These are phyloP conservation scores for Moricandia moricandioides DNA, from an alignment of 345 rosid species.

Conservation along the genomic window DNA sequence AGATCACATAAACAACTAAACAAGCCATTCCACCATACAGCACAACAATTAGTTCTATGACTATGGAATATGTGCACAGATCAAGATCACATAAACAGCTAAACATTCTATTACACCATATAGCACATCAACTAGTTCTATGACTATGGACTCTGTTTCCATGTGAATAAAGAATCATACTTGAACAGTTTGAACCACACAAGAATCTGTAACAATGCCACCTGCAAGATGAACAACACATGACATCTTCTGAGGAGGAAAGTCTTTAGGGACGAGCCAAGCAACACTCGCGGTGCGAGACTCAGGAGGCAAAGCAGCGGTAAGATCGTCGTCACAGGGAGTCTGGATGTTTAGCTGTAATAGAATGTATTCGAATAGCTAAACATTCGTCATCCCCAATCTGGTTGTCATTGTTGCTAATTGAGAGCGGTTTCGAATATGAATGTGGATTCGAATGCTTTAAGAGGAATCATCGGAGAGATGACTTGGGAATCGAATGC, in stretches of 20 bases:
- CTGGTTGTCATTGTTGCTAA: no score
- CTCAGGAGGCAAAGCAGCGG: constrained; percentile 84
- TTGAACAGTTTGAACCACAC: neutral
- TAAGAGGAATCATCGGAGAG: neutral
- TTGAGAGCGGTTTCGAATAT: no score
- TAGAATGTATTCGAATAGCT: no score
- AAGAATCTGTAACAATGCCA: neutral
- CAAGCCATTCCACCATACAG: no score
- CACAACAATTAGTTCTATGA: no score
- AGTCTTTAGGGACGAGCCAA: constrained; percentile 69
- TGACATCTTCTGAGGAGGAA: constrained; percentile 80
- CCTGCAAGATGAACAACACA: constrained; percentile 99
- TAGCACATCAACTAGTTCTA: neutral
- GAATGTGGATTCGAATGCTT: no score
- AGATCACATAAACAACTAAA: no score
- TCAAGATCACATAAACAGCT: neutral
- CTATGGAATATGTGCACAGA: neutral
- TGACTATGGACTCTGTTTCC: neutral
- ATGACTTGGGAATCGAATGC: constrained; percentile 14
- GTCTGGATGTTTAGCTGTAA: no score
- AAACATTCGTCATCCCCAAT: no score
- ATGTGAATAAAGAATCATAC: neutral
- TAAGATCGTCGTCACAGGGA: constrained; percentile 73
- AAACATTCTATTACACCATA: neutral
- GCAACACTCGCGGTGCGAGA: constrained; percentile 79